Evolutionary conservation across 73 alveolate species (phyloP), one percentile per base, ranked within the genome.

Genomic region (Paramecium sonneborni): DNA sequence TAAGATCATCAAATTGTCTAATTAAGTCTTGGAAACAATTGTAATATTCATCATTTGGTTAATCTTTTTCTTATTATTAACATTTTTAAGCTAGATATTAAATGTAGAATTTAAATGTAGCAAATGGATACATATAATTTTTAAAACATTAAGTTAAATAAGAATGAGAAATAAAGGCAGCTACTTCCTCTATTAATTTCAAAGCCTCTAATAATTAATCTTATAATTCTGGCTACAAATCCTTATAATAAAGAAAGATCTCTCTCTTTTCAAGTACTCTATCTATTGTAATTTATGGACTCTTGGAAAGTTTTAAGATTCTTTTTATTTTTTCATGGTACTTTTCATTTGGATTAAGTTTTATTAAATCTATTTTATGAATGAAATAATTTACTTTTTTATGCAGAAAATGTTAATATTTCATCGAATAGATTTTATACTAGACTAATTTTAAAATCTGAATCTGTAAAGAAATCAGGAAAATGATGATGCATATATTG

Each of bases 101-200:
- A 0, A 79, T 4, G 21, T 41, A 79, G 18, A 37, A 46, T 38
- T 21, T 20, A 12, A 79, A 79, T 5, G 90, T 79, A 11, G 76
- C 90, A 46, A 79, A 79, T 20, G 90, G 90, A 44, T 43, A 79
- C 90, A 79, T 79, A 15, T 79, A 79, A 39, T 32, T 32, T 23
- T 46, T 41, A 26, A 79, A 43, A 21, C 41, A 37, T 79, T 79
- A 15, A 3, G 23, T 20, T 30, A 79, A 79, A 24, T 43, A 44
- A 12, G 28, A 21, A 43, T 41, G 55, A 1, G 70, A 20, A 21
- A 79, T 23, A 5, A 20, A 12, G 5, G 14, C 18, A 24, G 43
- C 69, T 12, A 43, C 74, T 39, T 79, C 90, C 23, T 79, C 69
- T 8, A 79, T 79, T 14, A 34, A 24, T 14, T 38, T 41, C 34